Base-by-base conservation (phyloP, 805 yeast species). In the Nakazawaea molendinolei region DNA sequence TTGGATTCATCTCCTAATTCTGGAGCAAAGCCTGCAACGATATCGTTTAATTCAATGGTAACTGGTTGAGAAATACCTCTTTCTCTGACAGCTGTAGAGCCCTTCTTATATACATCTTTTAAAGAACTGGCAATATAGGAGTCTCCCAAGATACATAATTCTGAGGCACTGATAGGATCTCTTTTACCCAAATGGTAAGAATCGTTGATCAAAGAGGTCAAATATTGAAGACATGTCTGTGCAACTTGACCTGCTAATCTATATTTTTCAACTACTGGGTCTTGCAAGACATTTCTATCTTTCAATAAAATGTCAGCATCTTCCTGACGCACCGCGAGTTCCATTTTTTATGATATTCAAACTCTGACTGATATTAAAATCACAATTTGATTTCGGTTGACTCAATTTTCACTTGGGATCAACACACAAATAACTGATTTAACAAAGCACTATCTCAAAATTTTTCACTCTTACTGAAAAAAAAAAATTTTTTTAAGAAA, bases 1-100 rank as follows among this genome's bases (percentile, higher is more conserved):
- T 66, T 66, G 6, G 60, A 52, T 22, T 55, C 61, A 45, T 78
- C 83, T 53, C 78, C 87, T 35, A 82, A 57, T 58, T 87, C 96
- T 28, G 98, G 98, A 22, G 95, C 69, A 58, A 83, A 85, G 8
- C 95, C 95, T 39, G 65, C 59, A 16, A 79, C 74, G 36, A 84
- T 69, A 52, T 84, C 87, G 55, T 86, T 84, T 36, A 84, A 79
- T 60, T 87, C 95, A 43, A 92, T 75, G 35, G 85, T 73, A 13
- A 87, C 87, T n/a, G 99, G 98, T 43, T 73, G 74, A 8, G 96
- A 85, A 53, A 92, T 84, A 41, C 97, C 96, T 61, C 83, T 86
- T 65, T 92, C 99, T 46, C 73, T 69, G 21, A 79, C 81, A 33
- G 69, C 67, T 45, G 69, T 69, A 2, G 52, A 33, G 22, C 63